Evolutionary conservation across 2,329 filamentous ascomycete species (phyloP), one percentile per base, ranked within the genome.

Genomic region (Fusarium sarcochroum): DNA sequence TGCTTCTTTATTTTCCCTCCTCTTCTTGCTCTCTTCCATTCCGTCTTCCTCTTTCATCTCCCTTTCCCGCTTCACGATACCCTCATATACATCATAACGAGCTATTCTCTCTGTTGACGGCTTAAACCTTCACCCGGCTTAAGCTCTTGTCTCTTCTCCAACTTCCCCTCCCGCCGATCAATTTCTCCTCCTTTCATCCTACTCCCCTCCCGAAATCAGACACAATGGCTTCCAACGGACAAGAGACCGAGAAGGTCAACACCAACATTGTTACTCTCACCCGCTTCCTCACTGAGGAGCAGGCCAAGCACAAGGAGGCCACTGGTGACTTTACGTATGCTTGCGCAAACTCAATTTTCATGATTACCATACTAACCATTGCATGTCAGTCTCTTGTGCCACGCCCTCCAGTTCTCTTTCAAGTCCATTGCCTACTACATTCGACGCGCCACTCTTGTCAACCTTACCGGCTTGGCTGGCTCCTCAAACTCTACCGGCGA

Each of bases 391-490:
- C 88, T 99, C 53, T 89, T 99, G 63, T 98, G 94, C 87, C 96
- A 99, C 80, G 94, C 96, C 63, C 92, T 99, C 62, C 96, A 98
- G 82, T 99, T 98, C 86, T 95, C 96, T 70, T 99, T 99, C 91
- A 99, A 99, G 86, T 97, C 93, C 72, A 99, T 99, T 81, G 93
- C 96, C 75, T 97, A 98, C 87, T 99, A 98, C 86, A 99, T 99
- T 81, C 94, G 95, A 76, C 91, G 96, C 80, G 94, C 95, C 35
- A 95, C 93, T 23, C 86, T 99, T 70, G 95, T 98, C 84, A 97
- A 97, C 85, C 89, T 99, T 66, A 97, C 93, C 52, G 96, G 96
- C 65, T 90, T 99, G 48, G 96, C 96, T 66, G 96, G 96, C 62
- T 96, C 95, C 63, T 93, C 94, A 71, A 99, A 99, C 83, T 93